phyloP scores from a whole-genome alignment of 352 stramenopile species.

The Phytopythium kandeliae region DNA sequence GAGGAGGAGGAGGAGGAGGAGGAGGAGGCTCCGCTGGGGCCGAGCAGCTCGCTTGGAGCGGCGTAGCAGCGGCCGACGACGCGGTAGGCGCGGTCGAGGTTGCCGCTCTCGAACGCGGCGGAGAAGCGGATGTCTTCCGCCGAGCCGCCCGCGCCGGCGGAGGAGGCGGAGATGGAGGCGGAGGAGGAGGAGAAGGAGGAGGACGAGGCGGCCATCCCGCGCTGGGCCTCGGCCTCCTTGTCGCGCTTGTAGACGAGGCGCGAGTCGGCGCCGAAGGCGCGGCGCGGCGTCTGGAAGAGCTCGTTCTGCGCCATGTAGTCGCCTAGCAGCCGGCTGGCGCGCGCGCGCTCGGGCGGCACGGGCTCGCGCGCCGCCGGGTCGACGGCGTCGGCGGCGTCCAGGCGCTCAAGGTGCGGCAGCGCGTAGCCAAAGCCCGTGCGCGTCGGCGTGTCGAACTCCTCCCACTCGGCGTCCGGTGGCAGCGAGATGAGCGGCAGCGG shows the following conservation, averaged over 20 bases:
- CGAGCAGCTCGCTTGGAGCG: slow-evolving; percentile 18
- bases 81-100: slow-evolving; percentile 65
- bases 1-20: slow-evolving; percentile 5
- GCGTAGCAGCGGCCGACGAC: slow-evolving; percentile 51
- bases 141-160: no score
- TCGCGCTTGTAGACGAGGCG: slow-evolving; percentile 61
- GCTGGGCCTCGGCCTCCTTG: slow-evolving; percentile 33
- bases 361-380: slow-evolving; percentile 12
- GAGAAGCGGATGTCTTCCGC: slow-evolving; percentile 49
- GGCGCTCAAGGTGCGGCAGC: slow-evolving; percentile 35
- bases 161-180: not conserved
- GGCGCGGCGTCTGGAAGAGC: slow-evolving; percentile 44
- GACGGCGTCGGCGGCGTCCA: slow-evolving; percentile 36
- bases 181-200: not conserved
- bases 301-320: slow-evolving; percentile 77
- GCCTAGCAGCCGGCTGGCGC: slow-evolving; percentile 35
- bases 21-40: not conserved
- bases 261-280: slow-evolving; percentile 52
- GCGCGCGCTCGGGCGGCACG: slow-evolving; percentile 7
- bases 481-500: slow-evolving; percentile 63
- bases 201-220: no score
- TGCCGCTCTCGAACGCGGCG: slow-evolving; percentile 72
- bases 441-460: slow-evolving; percentile 55
- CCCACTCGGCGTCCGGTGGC: slow-evolving; percentile 56
- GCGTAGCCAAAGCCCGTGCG: slow-evolving; percentile 53